phyloP scores from a whole-genome alignment of 148 eudicot species.

The Polygonum aviculare region DNA sequence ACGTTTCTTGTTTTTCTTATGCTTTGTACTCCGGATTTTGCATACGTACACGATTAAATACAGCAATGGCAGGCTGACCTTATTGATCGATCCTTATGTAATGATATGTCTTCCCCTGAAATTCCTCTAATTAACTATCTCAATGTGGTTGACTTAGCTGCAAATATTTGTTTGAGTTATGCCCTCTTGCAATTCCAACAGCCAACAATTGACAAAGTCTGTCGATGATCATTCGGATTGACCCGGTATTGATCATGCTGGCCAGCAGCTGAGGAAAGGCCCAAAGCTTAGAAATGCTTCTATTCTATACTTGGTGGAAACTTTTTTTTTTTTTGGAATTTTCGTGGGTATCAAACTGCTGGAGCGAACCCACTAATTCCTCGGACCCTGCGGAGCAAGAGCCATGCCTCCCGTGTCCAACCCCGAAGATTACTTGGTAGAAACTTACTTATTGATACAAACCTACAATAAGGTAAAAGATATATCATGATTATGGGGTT shows the following conservation, averaged over 20 bases:
- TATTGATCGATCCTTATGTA: neutral
- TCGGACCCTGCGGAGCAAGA: no score
- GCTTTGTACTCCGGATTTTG: neutral
- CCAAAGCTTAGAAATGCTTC: neutral
- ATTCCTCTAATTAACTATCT: neutral
- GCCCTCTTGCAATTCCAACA: slow-evolving; percentile 5
- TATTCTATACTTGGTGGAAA: neutral
- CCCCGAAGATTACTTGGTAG: no score
- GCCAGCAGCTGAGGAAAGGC: neutral
- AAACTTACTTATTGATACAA: no score
- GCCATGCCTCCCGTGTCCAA: no score
- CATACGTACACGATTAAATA: neutral
- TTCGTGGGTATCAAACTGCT: no score
- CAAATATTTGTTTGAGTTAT: neutral
- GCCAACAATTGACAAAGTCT: neutral
- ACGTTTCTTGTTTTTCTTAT: no score
- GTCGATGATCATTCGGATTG: neutral
- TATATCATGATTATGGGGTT: neutral
- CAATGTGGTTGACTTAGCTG: neutral
- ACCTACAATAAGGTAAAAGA: neutral
- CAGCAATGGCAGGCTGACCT: neutral
- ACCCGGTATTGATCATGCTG: neutral
- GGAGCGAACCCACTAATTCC: no score
- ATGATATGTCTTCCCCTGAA: neutral
- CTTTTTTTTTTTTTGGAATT: no score